These are phyloP conservation scores for Camelina sativa DNA, from an alignment of 345 rosid species.

Conservation along the genomic window DNA sequence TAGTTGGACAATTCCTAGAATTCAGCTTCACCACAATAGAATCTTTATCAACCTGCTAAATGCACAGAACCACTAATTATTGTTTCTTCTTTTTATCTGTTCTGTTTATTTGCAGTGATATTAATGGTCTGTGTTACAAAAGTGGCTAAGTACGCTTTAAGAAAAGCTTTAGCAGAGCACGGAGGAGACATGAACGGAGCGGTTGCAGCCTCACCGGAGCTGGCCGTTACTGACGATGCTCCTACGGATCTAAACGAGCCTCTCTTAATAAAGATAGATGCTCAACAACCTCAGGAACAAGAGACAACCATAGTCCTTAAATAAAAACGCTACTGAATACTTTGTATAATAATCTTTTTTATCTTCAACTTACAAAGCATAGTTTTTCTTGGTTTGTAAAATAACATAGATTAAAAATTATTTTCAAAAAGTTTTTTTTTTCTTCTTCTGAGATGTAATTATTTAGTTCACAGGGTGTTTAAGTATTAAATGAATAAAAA, in stretches of 20 bases:
- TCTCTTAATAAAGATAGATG: constrained; percentile 78
- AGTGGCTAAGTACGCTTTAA: constrained; percentile 83
- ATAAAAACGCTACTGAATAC: neutral
- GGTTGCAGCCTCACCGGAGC: constrained; percentile 48
- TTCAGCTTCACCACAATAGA: neutral
- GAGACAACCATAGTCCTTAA: constrained; percentile 37
- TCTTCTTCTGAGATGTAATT: constrained; percentile 11
- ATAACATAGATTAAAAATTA: constrained; percentile 24
- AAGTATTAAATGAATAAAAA: neutral
- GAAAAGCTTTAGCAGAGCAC: constrained; percentile 90
- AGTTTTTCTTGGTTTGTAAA: constrained; percentile 37
- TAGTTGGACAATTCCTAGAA: constrained; percentile 42
- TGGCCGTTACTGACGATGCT: constrained; percentile 51
- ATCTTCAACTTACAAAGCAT: constrained; percentile 27
- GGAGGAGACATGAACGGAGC: constrained; percentile 57
- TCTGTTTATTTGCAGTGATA: constrained; percentile 58
- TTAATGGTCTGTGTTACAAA: constrained; percentile 75
- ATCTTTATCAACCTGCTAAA: constrained; percentile 9
- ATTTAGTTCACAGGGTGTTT: neutral
- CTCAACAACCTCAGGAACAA: constrained; percentile 27
- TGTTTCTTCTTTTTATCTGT: constrained; percentile 6
- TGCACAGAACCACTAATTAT: constrained; percentile 22
- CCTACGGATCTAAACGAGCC: constrained; percentile 62
- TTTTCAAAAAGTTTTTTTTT: neutral
- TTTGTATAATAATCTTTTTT: constrained; percentile 17